Evolutionary conservation across 108 stramenopile genomes (phyloP).

Genomic region (Cylindrotheca closterium): DNA sequence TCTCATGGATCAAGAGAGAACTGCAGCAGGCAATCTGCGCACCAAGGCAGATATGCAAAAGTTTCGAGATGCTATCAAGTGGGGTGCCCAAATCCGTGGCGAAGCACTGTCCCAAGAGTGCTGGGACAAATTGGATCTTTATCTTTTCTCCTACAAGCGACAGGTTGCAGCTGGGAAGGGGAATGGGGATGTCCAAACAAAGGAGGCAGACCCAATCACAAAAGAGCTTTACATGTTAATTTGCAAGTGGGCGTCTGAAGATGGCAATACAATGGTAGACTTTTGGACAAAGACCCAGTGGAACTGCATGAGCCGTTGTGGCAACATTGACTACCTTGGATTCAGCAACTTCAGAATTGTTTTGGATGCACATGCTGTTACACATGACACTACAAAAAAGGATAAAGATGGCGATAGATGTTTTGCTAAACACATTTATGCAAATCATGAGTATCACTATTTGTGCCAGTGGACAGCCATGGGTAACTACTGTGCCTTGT

Average conservation of each 20-base stretch:
- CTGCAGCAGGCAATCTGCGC: slow-evolving; percentile 18
- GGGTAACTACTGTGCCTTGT: not conserved
- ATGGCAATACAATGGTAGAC: slow-evolving; percentile 24
- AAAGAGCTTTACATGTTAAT: slow-evolving; percentile 17
- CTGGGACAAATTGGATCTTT: slow-evolving; percentile 18
- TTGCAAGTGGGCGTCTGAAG: slow-evolving; percentile 15
- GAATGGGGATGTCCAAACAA: slow-evolving; percentile 24
- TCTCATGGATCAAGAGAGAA: slow-evolving; percentile 9
- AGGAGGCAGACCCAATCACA: slow-evolving; percentile 31
- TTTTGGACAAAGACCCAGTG: slow-evolving; percentile 28
- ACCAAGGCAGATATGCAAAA: slow-evolving; percentile 17
- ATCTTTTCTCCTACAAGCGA: slow-evolving; percentile 17
- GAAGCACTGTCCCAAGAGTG: slow-evolving; percentile 12
- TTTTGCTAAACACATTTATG: no score
- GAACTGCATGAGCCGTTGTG: slow-evolving; percentile 32
- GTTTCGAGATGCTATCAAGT: slow-evolving; percentile 35
- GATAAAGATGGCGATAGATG: slow-evolving; percentile 40
- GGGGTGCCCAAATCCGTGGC: slow-evolving; percentile 21
- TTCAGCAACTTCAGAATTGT: slow-evolving; percentile 29
- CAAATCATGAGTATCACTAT: slow-evolving; percentile 22
- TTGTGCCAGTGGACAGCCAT: slow-evolving; percentile 1
- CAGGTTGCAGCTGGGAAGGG: slow-evolving; percentile 17
- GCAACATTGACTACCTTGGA: slow-evolving; percentile 18
- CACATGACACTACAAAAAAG: slow-evolving; percentile 29
- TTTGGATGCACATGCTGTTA: slow-evolving; percentile 16